Evolutionary conservation across 768 basidiomycete genomes (phyloP), one percentile per base, ranked within the genome.

Genomic region (Crucibulum laeve): DNA sequence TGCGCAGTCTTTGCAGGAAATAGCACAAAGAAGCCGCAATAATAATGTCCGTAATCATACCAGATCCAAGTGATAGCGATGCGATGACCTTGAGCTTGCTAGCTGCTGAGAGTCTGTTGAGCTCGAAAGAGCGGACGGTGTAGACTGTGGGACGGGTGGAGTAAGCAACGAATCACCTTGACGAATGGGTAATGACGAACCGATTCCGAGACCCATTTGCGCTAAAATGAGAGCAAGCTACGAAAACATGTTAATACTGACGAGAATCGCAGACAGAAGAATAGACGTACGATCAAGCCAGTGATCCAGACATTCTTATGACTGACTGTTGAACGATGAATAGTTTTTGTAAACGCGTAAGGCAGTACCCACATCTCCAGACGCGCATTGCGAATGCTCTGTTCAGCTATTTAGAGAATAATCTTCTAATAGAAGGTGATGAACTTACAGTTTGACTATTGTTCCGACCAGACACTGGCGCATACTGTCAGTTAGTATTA

Each of bases 321-420:
- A 61, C 80, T 82, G 53, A 83, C 80, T 82, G 46, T 23, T 42
- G 7, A 19, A 38, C 17, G 40, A 45, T 14, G 13, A 38, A 51
- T 13, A 49, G 24, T 34, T 39, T 2, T 23, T 22, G 11, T n/a
- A 28, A 32, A 41, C 4, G 23, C 24, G 8, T 25, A 26, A 15
- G 28, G 7, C 5, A 45, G n/a, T 14, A 38, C 63, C 51, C 58
- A 81, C 80, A 83, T 58, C 79, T 61, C 79, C 79, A 83, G 10
- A 82, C 80, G 11, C 80, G 75, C 60, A 81, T 63, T 1, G 76
- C 67, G 45, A 80, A 83, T 38, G 70, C 68, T 28, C 79, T 82
- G 40, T 5, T 14, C 19, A 38, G 21, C 25, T 13, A 48, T 13
- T 35, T 2, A 18, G 25, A 42, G 6, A 39, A 25, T 36, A 22